phyloP scores from a whole-genome alignment of 148 eudicot species.

The Persicaria maculosa region DNA sequence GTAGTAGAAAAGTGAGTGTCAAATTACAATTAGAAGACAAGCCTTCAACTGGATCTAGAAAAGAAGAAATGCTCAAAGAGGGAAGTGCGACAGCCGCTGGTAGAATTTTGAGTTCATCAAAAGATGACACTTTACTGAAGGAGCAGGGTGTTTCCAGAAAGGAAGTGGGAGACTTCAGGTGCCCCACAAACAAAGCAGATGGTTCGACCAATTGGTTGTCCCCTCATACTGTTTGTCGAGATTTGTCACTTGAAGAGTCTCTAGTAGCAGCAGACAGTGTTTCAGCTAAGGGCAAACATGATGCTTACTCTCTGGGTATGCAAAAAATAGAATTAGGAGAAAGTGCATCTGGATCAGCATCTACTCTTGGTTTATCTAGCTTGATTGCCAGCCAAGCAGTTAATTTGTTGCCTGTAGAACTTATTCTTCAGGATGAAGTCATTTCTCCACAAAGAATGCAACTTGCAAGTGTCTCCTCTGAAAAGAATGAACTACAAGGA shows the following conservation, averaged over 20 bases:
- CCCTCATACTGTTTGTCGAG: not conserved
- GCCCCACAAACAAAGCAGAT: not conserved
- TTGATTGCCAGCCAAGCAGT: not conserved
- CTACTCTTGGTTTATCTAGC: not conserved
- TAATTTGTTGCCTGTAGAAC: not conserved
- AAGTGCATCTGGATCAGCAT: not conserved
- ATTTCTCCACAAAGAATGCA: not conserved
- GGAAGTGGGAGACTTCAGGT: slow-evolving; percentile 11
- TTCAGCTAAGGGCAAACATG: not conserved
- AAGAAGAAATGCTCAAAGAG: not conserved
- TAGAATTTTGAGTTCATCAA: slow-evolving; percentile 10
- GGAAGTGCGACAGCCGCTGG: not conserved
- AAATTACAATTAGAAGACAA: slow-evolving; percentile 30
- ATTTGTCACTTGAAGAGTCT: not conserved
- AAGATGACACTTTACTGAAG: not conserved
- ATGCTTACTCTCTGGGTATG: too few species aligned
- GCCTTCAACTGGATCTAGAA: slow-evolving; percentile 5
- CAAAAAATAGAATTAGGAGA: not conserved
- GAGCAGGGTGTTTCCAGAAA: slow-evolving; percentile 2
- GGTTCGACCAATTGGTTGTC: not conserved
- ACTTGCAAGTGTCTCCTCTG: not conserved
- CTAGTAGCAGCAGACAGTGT: not conserved
- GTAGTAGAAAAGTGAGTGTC: slow-evolving; percentile 40
- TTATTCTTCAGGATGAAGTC: not conserved
- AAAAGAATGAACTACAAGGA: not conserved